Evolutionary conservation across 2,329 filamentous ascomycete species (phyloP).

Genomic region (Neofusicoccum umdonicola): DNA sequence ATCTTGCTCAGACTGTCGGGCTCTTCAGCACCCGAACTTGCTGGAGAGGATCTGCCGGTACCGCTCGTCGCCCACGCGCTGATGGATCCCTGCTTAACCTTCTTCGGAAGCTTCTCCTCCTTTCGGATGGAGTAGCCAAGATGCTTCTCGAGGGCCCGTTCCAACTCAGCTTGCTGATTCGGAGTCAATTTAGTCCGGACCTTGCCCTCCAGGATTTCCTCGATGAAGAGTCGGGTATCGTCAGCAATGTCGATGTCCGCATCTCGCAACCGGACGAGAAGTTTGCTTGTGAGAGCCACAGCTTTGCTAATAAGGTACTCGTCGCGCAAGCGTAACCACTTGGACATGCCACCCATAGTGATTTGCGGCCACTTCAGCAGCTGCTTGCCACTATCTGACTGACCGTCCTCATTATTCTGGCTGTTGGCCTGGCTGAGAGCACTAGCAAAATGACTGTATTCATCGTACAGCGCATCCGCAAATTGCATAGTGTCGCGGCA

Average conservation of each 20-base stretch:
- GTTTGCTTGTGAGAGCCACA: slow-evolving; percentile 78
- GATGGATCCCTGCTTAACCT: slow-evolving; percentile 23
- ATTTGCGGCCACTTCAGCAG: slow-evolving; percentile 64
- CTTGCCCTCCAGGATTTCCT: slow-evolving; percentile 62
- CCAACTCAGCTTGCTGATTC: slow-evolving; percentile 81
- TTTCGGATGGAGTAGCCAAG: slow-evolving; percentile 38
- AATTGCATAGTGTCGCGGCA: slow-evolving; percentile 95
- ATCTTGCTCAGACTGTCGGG: slow-evolving; percentile 44
- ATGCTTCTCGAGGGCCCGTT: slow-evolving; percentile 57
- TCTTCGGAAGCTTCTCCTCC: slow-evolving; percentile 28
- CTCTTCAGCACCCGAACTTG: slow-evolving; percentile 8
- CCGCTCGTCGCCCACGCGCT: slow-evolving; percentile 21
- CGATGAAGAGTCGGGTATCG: slow-evolving; percentile 60
- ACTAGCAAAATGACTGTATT: slow-evolving; percentile 79
- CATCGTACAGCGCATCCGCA: slow-evolving; percentile 77
- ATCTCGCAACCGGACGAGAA: slow-evolving; percentile 77
- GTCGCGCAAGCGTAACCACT: slow-evolving; percentile 89
- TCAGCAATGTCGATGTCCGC: slow-evolving; percentile 69
- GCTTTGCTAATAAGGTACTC: slow-evolving; percentile 79
- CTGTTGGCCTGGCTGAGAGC: slow-evolving; percentile 54
- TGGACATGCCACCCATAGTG: slow-evolving; percentile 68
- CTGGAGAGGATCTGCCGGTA: background rate
- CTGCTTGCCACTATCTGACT: slow-evolving; percentile 43
- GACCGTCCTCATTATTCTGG: slow-evolving; percentile 28
- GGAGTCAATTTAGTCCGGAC: slow-evolving; percentile 76